phyloP scores from a whole-genome alignment of 495 filamentous ascomycete genomes.

The Niebla homalea region DNA sequence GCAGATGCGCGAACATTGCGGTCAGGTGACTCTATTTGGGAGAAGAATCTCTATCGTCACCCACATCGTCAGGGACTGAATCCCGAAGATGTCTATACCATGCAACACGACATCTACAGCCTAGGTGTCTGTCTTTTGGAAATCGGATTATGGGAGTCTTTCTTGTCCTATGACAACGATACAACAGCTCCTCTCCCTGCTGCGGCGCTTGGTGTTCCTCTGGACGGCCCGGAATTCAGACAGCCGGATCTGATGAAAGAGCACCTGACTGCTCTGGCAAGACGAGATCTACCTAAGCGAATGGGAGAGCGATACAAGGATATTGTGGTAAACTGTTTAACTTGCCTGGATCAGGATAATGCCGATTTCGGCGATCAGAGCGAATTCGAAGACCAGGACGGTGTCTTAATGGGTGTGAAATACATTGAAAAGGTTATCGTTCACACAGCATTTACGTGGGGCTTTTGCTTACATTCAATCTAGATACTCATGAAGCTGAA shows the following conservation, averaged over 20 bases:
- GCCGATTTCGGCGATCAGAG: slow-evolving; percentile 30
- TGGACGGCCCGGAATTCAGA: background rate
- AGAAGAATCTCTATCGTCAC: slow-evolving; percentile 43
- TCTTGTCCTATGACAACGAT: slow-evolving; percentile 21
- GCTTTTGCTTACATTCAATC: background rate
- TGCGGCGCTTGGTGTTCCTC: background rate
- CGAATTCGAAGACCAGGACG: slow-evolving; percentile 38
- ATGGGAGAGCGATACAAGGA: slow-evolving; percentile 39
- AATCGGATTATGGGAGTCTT: slow-evolving; percentile 44
- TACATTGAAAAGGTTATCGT: slow-evolving; percentile 33
- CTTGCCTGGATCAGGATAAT: slow-evolving; percentile 38
- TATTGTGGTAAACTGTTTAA: slow-evolving; percentile 40
- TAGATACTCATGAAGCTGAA: background rate
- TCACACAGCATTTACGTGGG: background rate
- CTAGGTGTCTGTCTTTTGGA: slow-evolving; percentile 49
- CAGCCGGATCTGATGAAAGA: slow-evolving; percentile 24
- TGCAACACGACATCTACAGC: slow-evolving; percentile 56
- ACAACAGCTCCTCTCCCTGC: background rate
- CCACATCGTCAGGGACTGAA: slow-evolving; percentile 35
- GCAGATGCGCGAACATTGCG: slow-evolving; percentile 27
- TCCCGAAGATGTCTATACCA: slow-evolving; percentile 30
- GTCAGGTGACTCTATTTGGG: slow-evolving; percentile 28
- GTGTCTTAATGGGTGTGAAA: slow-evolving; percentile 33
- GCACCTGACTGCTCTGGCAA: slow-evolving; percentile 27
- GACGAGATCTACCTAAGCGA: slow-evolving; percentile 23